Conservation (phyloP, 306 rosid genomes). For the Potentilla sterilis region DNA sequence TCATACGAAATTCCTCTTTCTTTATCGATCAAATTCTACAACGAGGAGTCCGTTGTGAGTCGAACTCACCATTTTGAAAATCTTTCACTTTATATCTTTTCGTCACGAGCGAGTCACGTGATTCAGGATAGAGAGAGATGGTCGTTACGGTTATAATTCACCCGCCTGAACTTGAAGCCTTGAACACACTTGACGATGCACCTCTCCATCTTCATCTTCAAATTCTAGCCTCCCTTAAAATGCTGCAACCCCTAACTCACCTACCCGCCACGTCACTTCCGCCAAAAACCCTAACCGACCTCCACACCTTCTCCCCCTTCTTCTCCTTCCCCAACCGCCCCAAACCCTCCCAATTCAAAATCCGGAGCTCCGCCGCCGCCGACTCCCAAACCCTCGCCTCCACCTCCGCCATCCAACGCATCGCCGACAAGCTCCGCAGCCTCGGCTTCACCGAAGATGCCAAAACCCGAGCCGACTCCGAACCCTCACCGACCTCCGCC, state of each 20-base stretch:
- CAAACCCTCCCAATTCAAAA: constrained; percentile 32
- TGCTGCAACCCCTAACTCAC: constrained; percentile 49
- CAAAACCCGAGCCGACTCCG: background rate
- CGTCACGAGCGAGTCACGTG: constrained; percentile 20
- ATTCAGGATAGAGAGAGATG: background rate
- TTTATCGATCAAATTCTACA: background rate
- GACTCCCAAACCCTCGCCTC: constrained; percentile 47
- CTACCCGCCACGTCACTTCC: constrained; percentile 31
- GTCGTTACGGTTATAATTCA: constrained; percentile 2
- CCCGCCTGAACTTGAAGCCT: constrained; percentile 6
- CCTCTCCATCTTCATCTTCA: background rate
- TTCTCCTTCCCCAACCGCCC: constrained; percentile 42
- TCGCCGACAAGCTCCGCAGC: constrained; percentile 80
- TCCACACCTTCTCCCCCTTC: constrained; percentile 33
- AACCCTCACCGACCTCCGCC: constrained; percentile 28
- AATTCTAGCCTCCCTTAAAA: constrained; percentile 15
- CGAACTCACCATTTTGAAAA: too few species aligned
- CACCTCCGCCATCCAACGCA: constrained; percentile 78
- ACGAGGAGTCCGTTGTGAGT: too few species aligned
- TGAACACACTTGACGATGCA: background rate
- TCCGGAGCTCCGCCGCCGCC: constrained; percentile 47
- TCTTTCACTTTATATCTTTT: too few species aligned
- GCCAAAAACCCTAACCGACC: constrained; percentile 28
- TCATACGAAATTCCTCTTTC: background rate
- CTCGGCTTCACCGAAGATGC: constrained; percentile 65